phyloP scores from a whole-genome alignment of 805 yeast species.

The Nakazawaea molendinolei region DNA sequence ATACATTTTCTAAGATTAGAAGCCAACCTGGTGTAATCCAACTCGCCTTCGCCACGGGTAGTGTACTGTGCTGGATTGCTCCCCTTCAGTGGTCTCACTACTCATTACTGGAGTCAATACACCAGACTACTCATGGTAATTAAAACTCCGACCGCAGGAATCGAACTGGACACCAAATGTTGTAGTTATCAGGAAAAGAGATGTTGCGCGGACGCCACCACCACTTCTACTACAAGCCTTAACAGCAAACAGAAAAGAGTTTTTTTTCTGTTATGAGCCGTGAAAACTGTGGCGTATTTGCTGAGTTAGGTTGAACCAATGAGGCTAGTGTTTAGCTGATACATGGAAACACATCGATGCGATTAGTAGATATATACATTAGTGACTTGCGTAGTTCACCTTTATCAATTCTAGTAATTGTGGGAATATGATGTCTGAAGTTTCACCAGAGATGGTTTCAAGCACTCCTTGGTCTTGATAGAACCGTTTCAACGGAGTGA shows the following conservation, averaged over 20 bases:
- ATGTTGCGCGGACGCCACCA: conserved; percentile 13
- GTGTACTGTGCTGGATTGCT: conserved; percentile 37
- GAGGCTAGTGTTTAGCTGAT: too few relatives aligned
- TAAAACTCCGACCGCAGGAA: conserved; percentile 29
- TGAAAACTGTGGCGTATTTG: too few relatives aligned
- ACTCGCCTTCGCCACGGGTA: conserved; percentile 35
- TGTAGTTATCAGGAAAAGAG: conserved; percentile 10
- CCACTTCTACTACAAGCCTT: conserved; percentile 17
- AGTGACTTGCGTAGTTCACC: conserved; percentile 24
- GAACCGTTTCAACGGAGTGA: conserved; percentile 60
- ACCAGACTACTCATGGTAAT: conserved; percentile 27
- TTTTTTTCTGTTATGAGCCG: too few relatives aligned
- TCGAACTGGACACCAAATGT: conserved; percentile 38
- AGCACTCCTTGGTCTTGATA: conserved; percentile 47
- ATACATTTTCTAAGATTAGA: conserved; percentile 17
- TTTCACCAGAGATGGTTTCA: conserved; percentile 59
- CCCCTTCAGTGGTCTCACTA: conserved; percentile 33
- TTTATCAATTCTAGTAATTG: conserved; percentile 41
- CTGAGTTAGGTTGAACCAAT: too few relatives aligned
- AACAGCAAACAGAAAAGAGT: conserved; percentile 16
- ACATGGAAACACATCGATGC: too few relatives aligned
- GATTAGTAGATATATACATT: too few relatives aligned
- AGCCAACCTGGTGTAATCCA: conserved; percentile 32
- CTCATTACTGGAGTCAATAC: conserved; percentile 22
- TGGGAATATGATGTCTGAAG: conserved; percentile 82